phyloP scores from a whole-genome alignment of 495 filamentous ascomycete species.

The Chaetomium fimeti region DNA sequence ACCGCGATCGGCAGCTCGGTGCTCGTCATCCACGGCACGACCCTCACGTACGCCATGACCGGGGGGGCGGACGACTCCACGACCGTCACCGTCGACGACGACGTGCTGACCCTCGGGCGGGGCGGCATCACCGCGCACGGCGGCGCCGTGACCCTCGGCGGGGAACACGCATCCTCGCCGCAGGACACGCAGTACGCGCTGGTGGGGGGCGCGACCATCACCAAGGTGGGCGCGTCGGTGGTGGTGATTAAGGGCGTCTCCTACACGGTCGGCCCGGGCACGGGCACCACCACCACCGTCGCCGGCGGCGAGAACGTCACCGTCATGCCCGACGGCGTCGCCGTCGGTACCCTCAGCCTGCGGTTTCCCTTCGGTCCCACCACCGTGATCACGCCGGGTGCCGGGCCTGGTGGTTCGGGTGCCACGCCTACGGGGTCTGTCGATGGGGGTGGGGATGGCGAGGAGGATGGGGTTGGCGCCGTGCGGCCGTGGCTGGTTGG shows the following conservation, averaged over 20 bases:
- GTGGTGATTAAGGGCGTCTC: conserved; percentile 50
- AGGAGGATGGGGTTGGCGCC: conserved; percentile 4
- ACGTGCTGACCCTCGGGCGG: conserved; percentile 49
- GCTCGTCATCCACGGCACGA: conserved; percentile 45
- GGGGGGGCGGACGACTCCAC: conserved; percentile 32
- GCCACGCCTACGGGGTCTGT: not conserved
- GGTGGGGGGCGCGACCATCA: conserved; percentile 49
- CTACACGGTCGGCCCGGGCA: conserved; percentile 44
- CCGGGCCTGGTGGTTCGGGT: not conserved
- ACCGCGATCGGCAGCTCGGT: conserved; percentile 47
- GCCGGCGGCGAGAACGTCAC: conserved; percentile 48
- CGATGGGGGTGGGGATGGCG: conserved; percentile 8
- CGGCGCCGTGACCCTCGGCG: conserved; percentile 41
- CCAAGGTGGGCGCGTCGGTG: conserved; percentile 48
- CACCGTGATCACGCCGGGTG: conserved; percentile 38
- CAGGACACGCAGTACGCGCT: conserved; percentile 42
- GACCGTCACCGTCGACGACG: conserved; percentile 39
- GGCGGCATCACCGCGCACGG: conserved; percentile 38
- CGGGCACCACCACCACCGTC: conserved; percentile 41
- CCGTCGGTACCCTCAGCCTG: conserved; percentile 43
- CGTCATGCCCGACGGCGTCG: conserved; percentile 48
- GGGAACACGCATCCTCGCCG: conserved; percentile 30
- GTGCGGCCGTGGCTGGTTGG: conserved; percentile 18
- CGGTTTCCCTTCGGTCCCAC: conserved; percentile 45
- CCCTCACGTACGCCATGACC: conserved; percentile 42